Evolutionary conservation across 2,329 filamentous ascomycete genomes (phyloP).

Genomic region (Trichoderma polysporum): DNA sequence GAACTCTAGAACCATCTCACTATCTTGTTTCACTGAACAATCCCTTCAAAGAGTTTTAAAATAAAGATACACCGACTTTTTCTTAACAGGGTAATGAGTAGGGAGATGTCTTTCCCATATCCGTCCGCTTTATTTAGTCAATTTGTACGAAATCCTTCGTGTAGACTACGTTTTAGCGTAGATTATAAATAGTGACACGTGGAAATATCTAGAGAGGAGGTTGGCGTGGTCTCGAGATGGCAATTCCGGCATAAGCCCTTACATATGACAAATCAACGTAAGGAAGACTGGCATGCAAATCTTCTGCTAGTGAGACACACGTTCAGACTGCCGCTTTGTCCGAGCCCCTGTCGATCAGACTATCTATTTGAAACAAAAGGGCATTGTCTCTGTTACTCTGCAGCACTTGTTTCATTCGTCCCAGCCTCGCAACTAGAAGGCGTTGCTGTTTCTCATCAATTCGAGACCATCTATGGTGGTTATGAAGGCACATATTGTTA

Average conservation of each 20-base stretch:
- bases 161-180: neutral
- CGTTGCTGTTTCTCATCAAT: no score
- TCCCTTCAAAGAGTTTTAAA: neutral
- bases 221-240: neutral
- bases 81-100: neutral
- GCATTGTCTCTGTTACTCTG: no score
- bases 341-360: neutral
- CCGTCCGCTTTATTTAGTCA: neutral
- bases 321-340: neutral
- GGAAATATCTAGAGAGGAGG: neutral
- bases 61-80: neutral
- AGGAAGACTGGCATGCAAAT: neutral
- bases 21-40: neutral
- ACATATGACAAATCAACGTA: neutral
- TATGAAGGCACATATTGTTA: no score
- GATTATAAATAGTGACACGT: neutral
- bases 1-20: neutral
- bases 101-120: neutral
- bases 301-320: neutral
- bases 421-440: no score
- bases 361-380: neutral
- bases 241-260: neutral
- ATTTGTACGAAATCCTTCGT: neutral
- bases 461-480: no score
- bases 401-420: no score